Percentiles rank a stretch among this genome's conserved stretches.
phyloP scores from a whole-genome alignment of 495 filamentous ascomycete species.

The Aspergillus sparsus region DNA sequence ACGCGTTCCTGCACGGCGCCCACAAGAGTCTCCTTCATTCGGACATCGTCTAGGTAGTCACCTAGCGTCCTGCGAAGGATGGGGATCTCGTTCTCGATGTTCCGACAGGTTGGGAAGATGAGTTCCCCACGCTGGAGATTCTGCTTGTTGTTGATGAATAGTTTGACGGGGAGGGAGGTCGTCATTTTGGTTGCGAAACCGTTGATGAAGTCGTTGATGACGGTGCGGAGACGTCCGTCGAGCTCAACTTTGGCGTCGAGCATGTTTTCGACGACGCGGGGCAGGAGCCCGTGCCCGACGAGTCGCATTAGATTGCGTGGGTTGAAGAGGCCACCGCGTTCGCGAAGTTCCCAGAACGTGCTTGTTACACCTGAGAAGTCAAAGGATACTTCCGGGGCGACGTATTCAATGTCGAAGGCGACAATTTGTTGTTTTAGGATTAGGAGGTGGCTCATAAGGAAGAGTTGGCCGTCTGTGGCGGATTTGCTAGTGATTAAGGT shows the following conservation, averaged over 20 bases:
- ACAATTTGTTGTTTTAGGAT: conserved; percentile 89
- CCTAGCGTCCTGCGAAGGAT: conserved; percentile 52
- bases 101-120: conserved; percentile 42
- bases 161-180: conserved; percentile 46
- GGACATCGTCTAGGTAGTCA: conserved; percentile 59
- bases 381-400: conserved; percentile 69
- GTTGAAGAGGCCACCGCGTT: conserved; percentile 70
- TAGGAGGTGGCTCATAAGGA: conserved; percentile 88
- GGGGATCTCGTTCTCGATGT: conserved; percentile 57
- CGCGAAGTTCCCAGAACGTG: conserved; percentile 73
- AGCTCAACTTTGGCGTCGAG: conserved; percentile 79
- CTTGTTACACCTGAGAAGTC: conserved; percentile 80
- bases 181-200: conserved; percentile 58
- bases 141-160: conserved; percentile 35
- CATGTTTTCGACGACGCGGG: conserved; percentile 66
- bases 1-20: conserved; percentile 62
- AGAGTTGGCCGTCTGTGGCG: conserved; percentile 71
- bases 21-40: conserved; percentile 63
- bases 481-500: conserved; percentile 56
- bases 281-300: conserved; percentile 59
- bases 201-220: conserved; percentile 78
- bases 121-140: conserved; percentile 41
- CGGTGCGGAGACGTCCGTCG: conserved; percentile 72
- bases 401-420: conserved; percentile 88
- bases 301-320: conserved; percentile 59